A percentile compares a stretch with the other conserved stretches of the same genome.
phyloP scores from a whole-genome alignment of 106 monocot species.

The Dendrobium officinale region DNA sequence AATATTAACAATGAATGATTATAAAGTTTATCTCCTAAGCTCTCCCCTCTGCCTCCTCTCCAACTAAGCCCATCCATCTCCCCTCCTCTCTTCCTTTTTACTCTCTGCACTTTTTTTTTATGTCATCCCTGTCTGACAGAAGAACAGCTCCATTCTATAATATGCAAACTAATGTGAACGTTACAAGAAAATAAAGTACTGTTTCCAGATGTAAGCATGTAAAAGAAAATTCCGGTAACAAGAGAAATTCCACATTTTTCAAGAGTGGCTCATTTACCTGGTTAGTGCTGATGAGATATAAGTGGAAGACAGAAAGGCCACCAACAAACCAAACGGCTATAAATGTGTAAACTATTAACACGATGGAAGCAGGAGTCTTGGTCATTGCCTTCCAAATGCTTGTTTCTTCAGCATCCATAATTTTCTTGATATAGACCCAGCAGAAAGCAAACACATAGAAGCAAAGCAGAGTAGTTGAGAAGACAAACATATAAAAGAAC shows the following conservation, averaged over 20 bases:
- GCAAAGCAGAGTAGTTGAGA: conserved; percentile 69
- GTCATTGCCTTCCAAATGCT: conserved; percentile 61
- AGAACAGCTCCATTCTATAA: background rate
- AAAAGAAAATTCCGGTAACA: background rate
- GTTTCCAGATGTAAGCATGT: background rate
- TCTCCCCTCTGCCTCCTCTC: too few relatives aligned
- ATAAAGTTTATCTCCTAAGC: too few relatives aligned
- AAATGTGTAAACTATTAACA: conserved; percentile 68
- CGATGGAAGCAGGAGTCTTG: conserved; percentile 62
- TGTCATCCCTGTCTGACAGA: background rate
- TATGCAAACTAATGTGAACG: background rate
- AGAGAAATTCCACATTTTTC: background rate
- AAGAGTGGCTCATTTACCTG: conserved; percentile 35
- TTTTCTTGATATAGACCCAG: conserved; percentile 53
- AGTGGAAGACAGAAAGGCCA: conserved; percentile 62
- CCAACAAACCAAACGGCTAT: conserved; percentile 72
- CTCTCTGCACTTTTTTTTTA: too few relatives aligned
- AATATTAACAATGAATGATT: too few relatives aligned
- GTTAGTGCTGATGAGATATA: conserved; percentile 71
- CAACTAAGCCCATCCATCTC: too few relatives aligned
- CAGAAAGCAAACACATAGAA: conserved; percentile 67
- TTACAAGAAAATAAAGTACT: background rate
- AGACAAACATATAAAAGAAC: conserved; percentile 84
- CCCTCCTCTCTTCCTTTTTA: too few relatives aligned
- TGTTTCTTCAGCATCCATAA: conserved; percentile 41